Evolutionary conservation across 495 filamentous ascomycete genomes (phyloP), one percentile per base, ranked within the genome.

Genomic region (Penicillium bialowiezense): DNA sequence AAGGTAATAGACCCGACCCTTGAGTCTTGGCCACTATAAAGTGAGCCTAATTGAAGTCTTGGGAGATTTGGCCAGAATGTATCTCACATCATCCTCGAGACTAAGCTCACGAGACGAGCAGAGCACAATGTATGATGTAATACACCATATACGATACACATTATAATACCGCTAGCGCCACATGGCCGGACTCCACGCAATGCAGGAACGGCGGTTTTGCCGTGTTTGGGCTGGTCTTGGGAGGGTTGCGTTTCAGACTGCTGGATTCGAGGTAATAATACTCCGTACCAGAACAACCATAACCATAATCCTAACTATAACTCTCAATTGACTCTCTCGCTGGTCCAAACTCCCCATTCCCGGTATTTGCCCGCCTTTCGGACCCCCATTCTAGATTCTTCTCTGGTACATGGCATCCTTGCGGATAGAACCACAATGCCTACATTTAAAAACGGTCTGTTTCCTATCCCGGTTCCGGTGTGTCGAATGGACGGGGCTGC

Each of bases 151-250:
- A 32, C 7, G 12, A 32, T 10, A 32, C 36, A 39, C 15, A 37
- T 15, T 37, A 37, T 7, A 4, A 4, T 21, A 26, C 23, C 10
- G 18, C 36, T 39, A 37, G 34, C 34, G 34, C 34, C 34, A 18
- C 34, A 5, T 0, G 34, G n/a, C 34, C 34, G 34, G 34, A 17
- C 15, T 26, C 17, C 9, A 42, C 26, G 40, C 18, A 14, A 55
- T 55, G 52, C 52, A 55, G 52, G 52, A 55, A 55, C 52, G 52
- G 52, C 41, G 19, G 5, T 41, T 3, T 42, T 46, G 18, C 47
- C 52, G 14, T n/a, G 15, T 55, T 50, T n/a, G 52, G 46, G 33
- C 31, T 41, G 36, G 13, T 7, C 15, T 14, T 12, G 5, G n/a
- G n/a, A n/a, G n/a, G 3, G 21, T 20, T 15, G 8, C 15, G 7